Conservation (phyloP, 2,329 filamentous ascomycete species). For the Penicillium frequentans region DNA sequence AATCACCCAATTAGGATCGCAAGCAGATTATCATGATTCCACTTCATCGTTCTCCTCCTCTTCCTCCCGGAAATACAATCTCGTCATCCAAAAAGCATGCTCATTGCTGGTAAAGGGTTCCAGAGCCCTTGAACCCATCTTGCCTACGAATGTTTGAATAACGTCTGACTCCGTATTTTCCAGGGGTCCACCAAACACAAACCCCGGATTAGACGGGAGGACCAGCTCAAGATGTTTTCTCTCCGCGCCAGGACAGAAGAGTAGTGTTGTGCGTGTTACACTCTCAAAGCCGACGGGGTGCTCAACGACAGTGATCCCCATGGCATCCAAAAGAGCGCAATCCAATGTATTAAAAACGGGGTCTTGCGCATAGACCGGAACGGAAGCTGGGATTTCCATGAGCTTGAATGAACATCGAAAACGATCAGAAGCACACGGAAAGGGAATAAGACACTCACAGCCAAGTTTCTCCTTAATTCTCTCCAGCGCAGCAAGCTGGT, state of each 20-base stretch:
- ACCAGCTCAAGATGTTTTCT: slow-evolving; percentile 54
- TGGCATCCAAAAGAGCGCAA: slow-evolving; percentile 33
- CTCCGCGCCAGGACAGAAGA: slow-evolving; percentile 62
- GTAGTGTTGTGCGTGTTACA: slow-evolving; percentile 52
- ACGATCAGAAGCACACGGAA: neutral
- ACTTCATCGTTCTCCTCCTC: neutral
- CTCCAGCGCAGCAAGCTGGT: slow-evolving; percentile 41
- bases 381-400: neutral
- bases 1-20: too few species aligned
- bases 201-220: slow-evolving; percentile 49
- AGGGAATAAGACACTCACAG: slow-evolving; percentile 15
- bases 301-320: slow-evolving; percentile 39
- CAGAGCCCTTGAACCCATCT: slow-evolving; percentile 25
- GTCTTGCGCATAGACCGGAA: slow-evolving; percentile 52
- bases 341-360: slow-evolving; percentile 54
- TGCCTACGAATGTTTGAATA: slow-evolving; percentile 20
- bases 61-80: slow-evolving; percentile 29
- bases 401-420: neutral
- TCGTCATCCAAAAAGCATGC: slow-evolving; percentile 40
- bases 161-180: slow-evolving; percentile 31
- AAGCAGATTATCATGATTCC: too few species aligned
- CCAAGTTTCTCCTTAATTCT: slow-evolving; percentile 28
- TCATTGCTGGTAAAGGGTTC: slow-evolving; percentile 32
- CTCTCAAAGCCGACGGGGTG: slow-evolving; percentile 55
- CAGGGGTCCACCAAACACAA: slow-evolving; percentile 58